Base-by-base conservation (phyloP, 345 rosid species). In the Ceriops tagal region DNA sequence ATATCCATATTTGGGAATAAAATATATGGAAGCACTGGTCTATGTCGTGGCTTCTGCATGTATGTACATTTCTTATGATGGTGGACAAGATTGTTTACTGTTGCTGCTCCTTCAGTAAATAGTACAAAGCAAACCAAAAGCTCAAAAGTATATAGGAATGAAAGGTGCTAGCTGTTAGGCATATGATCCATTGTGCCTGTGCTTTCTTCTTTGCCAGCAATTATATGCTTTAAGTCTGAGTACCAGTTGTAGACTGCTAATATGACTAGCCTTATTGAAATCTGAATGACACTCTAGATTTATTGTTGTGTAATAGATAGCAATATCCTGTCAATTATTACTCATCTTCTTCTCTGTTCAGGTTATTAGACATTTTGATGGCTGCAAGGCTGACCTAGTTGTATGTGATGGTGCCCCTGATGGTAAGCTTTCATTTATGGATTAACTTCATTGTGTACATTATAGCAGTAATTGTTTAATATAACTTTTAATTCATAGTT, bases 331-430 rank as follows among this genome's bases (percentile, higher is more conserved):
- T 57, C 22, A 32, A 35, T 30, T 10, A 18, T 27, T 53, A 24
- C 4, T 68, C 53, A 20, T 49, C 37, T 0, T 31, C 35, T 28
- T 16, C 26, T 43, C 35, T 60, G 68, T 73, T 57, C 81, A 93
- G 97, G 97, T 95, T 61, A 95, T 89, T 69, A 84, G 92, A 77
- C 97, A 95, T 74, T 95, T 92, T 70, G 97, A 88, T 70, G 97
- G 97, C 66, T 89, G 96, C 81, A 92, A 92, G 72, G 97, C 99
- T 71, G 97, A 95, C 73, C 87, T 95, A 65, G 99, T 95, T 81
- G 99, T 95, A 24, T 95, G 99, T 37, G 99, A 92, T 64, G 96
- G 97, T 55, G 97, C 98, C 75, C 97, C 98, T 68, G 96, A 91
- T 84, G 97, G 97, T 93, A 89, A 78, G 75, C 22, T 55, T 37